Evolutionary conservation across 192 early-diverging fungal genomes (phyloP).

Genomic region (Irineochytrium annulatum): DNA sequence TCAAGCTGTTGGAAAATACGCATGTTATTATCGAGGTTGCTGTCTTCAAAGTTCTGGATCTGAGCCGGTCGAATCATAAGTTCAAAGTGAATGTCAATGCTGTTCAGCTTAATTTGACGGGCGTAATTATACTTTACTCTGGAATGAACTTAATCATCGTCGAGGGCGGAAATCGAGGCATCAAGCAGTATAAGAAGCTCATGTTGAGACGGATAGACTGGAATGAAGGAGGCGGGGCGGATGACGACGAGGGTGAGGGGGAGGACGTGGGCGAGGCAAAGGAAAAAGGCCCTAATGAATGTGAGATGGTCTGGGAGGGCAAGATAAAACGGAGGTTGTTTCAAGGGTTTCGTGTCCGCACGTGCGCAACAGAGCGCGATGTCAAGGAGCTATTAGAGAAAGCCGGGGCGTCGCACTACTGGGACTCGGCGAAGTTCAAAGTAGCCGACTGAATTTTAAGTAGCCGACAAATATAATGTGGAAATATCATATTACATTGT

Average conservation of each 20-base stretch:
- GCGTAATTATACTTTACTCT: conserved; percentile 69
- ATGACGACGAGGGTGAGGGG: conserved; percentile 40
- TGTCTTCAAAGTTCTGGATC: conserved; percentile 80
- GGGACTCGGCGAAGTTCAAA: conserved; percentile 73
- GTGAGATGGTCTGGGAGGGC: conserved; percentile 93
- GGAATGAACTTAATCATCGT: conserved; percentile 80
- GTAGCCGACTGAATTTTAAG: conserved; percentile 23
- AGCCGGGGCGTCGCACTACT: conserved; percentile 74
- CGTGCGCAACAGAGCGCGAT: conserved; percentile 67
- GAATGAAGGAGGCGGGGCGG: conserved; percentile 48
- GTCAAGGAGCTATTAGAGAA: conserved; percentile 70
- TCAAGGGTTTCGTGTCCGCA: conserved; percentile 66
- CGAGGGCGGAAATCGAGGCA: conserved; percentile 85
- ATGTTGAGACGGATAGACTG: conserved; percentile 96
- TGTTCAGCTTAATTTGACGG: conserved; percentile 77
- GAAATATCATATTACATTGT: too few species aligned
- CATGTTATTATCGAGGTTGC: conserved; percentile 66
- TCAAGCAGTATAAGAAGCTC: conserved; percentile 92
- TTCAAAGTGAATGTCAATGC: conserved; percentile 94
- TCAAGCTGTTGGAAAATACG: conserved; percentile 73
- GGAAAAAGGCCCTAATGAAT: conserved; percentile 59
- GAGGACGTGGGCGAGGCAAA: conserved; percentile 24
- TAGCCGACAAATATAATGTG: too few species aligned
- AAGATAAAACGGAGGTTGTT: conserved; percentile 74
- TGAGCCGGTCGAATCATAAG: conserved; percentile 75